Conservation (phyloP, 192 early-diverging fungal species). For the Geranomyces variabilis region DNA sequence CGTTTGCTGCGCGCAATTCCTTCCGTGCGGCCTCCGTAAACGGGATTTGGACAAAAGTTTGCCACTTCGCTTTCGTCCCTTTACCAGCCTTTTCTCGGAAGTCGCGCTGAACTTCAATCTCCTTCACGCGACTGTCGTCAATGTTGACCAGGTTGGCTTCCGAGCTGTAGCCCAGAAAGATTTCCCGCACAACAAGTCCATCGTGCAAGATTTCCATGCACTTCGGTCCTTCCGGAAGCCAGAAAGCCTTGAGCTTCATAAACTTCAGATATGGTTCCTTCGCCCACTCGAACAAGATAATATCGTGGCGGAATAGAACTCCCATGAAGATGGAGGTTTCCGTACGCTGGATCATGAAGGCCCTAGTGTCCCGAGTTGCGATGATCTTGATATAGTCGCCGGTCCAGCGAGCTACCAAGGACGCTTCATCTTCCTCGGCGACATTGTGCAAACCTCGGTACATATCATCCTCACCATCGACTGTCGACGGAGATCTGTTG, state of each 20-base stretch:
- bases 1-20: constrained; percentile 36
- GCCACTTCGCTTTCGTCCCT: constrained; percentile 53
- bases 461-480: constrained; percentile 45
- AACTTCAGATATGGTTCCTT: constrained; percentile 66
- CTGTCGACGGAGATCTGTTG: constrained; percentile 1
- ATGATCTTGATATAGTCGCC: constrained; percentile 65
- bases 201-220: constrained; percentile 60
- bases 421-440: constrained; percentile 48
- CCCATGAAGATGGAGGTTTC: constrained; percentile 58
- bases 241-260: constrained; percentile 70
- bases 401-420: constrained; percentile 50
- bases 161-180: constrained; percentile 56
- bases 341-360: constrained; percentile 59
- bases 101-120: constrained; percentile 57
- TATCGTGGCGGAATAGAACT: constrained; percentile 53
- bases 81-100: constrained; percentile 37
- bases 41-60: constrained; percentile 62
- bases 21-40: constrained; percentile 52
- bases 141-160: constrained; percentile 63
- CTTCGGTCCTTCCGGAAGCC: constrained; percentile 66
- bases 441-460: constrained; percentile 40
- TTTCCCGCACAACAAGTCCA: constrained; percentile 55
- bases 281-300: constrained; percentile 67
- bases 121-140: constrained; percentile 53
- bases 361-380: constrained; percentile 55